A percentile compares a stretch with the other conserved stretches of the same genome.
phyloP scores from a whole-genome alignment of 2,329 filamentous ascomycete species.

The Lachnellula arida region DNA sequence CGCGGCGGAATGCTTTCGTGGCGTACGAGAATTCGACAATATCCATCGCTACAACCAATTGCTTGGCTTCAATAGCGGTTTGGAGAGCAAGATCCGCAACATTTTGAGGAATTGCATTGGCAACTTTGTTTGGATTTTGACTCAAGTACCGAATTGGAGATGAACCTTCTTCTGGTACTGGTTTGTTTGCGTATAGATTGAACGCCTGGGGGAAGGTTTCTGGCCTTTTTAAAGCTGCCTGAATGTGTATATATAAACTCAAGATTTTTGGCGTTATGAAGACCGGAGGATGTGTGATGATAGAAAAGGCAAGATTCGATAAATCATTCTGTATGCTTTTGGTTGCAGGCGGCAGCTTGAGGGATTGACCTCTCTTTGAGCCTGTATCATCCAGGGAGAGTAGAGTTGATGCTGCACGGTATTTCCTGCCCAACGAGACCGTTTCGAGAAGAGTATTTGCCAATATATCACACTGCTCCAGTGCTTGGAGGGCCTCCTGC shows the following conservation, averaged over 20 bases:
- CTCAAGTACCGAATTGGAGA: constrained; percentile 55
- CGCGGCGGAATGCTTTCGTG: constrained; percentile 59
- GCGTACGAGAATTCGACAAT: constrained; percentile 68
- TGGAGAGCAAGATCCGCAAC: constrained; percentile 71
- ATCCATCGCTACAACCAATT: constrained; percentile 72
- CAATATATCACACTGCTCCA: constrained; percentile 22
- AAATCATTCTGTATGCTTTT: constrained; percentile 41
- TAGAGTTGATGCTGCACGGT: constrained; percentile 47
- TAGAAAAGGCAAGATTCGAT: constrained; percentile 58
- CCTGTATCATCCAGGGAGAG: constrained; percentile 39
- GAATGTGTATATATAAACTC: constrained; percentile 68
- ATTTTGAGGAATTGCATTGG: constrained; percentile 66
- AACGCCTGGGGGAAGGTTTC: constrained; percentile 77
- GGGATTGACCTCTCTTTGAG: constrained; percentile 9
- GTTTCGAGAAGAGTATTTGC: constrained; percentile 24
- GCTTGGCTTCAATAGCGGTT: constrained; percentile 72
- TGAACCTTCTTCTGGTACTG: constrained; percentile 58
- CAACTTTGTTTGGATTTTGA: constrained; percentile 63
- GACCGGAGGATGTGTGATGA: constrained; percentile 70
- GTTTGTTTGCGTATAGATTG: constrained; percentile 78
- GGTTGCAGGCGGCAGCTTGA: constrained; percentile 4
- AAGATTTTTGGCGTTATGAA: constrained; percentile 74
- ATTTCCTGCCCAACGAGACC: constrained; percentile 14
- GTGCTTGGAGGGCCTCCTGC: constrained; percentile 13
- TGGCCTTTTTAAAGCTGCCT: constrained; percentile 66